Base-by-base conservation (phyloP, 805 yeast genomes). In the Clavispora asparagi region DNA sequence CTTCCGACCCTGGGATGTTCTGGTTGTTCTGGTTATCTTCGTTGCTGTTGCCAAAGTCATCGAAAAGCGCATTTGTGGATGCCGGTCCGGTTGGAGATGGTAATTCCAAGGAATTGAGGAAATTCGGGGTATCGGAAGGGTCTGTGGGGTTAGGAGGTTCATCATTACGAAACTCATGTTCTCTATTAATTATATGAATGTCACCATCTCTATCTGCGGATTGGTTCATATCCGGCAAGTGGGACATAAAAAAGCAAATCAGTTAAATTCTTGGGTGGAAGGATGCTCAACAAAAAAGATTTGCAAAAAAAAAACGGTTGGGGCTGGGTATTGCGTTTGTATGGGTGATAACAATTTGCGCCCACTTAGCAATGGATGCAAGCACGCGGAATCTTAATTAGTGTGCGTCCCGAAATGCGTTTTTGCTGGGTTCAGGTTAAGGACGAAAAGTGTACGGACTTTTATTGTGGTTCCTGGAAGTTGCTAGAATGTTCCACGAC, bases 71-170 rank as follows among this genome's bases (percentile, higher is more conserved):
- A n/a, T 42, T 35, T 7, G 42, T 16, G 13, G 23, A 17, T 3
- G 25, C 8, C 4, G 32, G 7, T 9, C 32, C 53, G 13, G 44
- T 14, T 7, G 52, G 53, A 16, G 56, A 39, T 14, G 56, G 56
- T 28, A 55, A 23, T 37, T 52, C 56, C 29, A 53, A 48, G 27
- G 56, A 46, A 40, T 47, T 50, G 14, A 55, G 49, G 43, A 54
- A 54, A 29, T 45, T 51, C 10, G 58, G 56, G 13, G 55, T 53
- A 40, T 53, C 57, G 41, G 52, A 28, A 12, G 44, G 33, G 28
- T 52, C 53, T n/a, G 46, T 40, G 28, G 41, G 44, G 17, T 31
- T 28, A 26, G 42, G 46, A 26, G 26, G 30, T 11, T 46, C 51
- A 30, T 43, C 47, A 12, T 35, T 30, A 23, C 31, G 30, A 25